phyloP scores from a whole-genome alignment of 2,329 filamentous ascomycete genomes.

The Chalaropsis thielavioides region DNA sequence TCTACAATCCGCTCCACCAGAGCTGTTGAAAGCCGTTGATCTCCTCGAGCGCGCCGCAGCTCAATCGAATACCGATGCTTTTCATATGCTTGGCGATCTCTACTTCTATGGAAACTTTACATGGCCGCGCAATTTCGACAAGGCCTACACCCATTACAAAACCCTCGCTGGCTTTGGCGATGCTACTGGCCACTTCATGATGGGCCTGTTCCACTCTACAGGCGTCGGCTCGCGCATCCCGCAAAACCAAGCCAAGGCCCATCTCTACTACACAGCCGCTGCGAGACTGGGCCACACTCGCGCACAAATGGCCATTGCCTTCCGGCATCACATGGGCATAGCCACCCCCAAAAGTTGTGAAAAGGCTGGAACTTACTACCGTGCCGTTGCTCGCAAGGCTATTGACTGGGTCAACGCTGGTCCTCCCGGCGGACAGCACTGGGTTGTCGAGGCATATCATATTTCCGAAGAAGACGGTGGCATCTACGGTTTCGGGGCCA shows the following conservation, averaged over 20 bases:
- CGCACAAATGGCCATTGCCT: conserved; percentile 88
- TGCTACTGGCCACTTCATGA: conserved; percentile 85
- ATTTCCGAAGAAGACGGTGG: conserved; percentile 85
- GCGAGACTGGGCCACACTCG: conserved; percentile 68
- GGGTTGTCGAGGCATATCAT: conserved; percentile 65
- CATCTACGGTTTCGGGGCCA: conserved; percentile 90
- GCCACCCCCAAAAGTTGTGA: conserved; percentile 78
- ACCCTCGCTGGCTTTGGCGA: conserved; percentile 68
- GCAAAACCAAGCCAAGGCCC: conserved; percentile 75
- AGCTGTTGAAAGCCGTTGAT: conserved; percentile 32
- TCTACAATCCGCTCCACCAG: background rate
- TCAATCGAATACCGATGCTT: conserved; percentile 60
- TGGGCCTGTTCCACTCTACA: conserved; percentile 90
- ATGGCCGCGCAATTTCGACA: conserved; percentile 64
- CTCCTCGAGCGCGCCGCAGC: conserved; percentile 39
- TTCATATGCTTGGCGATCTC: conserved; percentile 81
- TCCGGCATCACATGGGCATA: conserved; percentile 72
- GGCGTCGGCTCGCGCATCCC: conserved; percentile 71
- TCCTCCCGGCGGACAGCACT: conserved; percentile 70
- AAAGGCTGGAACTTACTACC: conserved; percentile 74
- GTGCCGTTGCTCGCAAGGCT: conserved; percentile 82
- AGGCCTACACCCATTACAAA: conserved; percentile 69
- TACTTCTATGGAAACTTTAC: conserved; percentile 95
- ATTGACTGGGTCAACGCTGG: conserved; percentile 78
- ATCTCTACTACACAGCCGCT: conserved; percentile 90